Evolutionary conservation across 768 basidiomycete species (phyloP), one percentile per base, ranked within the genome.

Genomic region (Cystobasidium ongulense): DNA sequence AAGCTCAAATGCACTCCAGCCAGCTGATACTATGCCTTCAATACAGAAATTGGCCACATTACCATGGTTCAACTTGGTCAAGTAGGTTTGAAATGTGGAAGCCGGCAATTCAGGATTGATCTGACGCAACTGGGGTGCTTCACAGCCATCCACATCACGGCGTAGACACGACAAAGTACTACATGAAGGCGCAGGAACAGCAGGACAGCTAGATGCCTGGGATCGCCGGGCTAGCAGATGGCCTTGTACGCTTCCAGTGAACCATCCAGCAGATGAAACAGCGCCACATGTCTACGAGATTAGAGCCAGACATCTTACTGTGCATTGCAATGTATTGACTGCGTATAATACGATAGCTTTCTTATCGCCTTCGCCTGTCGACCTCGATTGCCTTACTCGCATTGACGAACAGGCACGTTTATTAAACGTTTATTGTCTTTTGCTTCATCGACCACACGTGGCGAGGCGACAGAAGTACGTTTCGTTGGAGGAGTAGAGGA

Each of bases 21-120:
- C 78, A 52, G 68, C 79, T 53, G 77, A 73, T n/a, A n/a, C 41
- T 39, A 21, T 23, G n/a, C n/a, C 31, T 33, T 59, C 13, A 18
- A 59, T 13, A 36, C 43, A 41, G 41, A 61, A 66, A 39, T 54
- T 71, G 10, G 35, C 59, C 11, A 5, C 23, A 11, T n/a, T 72
- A 38, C 11, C 38, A 27, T 74, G 92, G 93, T 87, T 98, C 83
- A 98, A 98, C 84, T 84, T 97, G 62, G 93, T 94, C 78, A 89
- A 94, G 76, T 76, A 62, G 29, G 76, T 72, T 23, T 11, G 2
- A 2, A 18, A 21, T 46, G 31, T 43, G 35, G 13, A 1, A 31
- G 36, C 21, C 11, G 39, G 1, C 17, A 17, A 1, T 1, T 17
- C 0, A 13, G 10, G 0, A 0, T 27, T 21, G 33, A 21, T 11